Evolutionary conservation across 345 rosid species (phyloP).

Genomic region (Eucalyptus dawsonii): DNA sequence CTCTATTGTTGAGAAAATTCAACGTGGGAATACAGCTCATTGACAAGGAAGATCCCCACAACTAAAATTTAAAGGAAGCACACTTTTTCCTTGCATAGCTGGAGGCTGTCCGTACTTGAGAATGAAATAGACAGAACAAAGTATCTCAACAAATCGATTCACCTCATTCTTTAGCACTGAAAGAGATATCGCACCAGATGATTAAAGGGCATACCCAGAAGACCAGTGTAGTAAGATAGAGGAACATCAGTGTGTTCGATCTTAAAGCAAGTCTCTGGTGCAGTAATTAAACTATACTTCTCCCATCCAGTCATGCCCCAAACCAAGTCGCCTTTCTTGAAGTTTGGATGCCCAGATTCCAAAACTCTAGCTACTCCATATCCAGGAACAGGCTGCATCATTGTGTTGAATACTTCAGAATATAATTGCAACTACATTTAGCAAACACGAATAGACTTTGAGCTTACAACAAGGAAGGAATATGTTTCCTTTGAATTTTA

Average conservation of each 20-base stretch:
- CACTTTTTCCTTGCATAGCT: not conserved
- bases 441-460: not conserved
- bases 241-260: not conserved
- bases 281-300: not conserved
- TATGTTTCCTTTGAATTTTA: not conserved
- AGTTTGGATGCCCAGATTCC: not conserved
- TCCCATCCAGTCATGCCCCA: slow-evolving; percentile 5
- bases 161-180: not conserved
- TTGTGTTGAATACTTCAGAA: not conserved
- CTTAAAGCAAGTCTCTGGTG: not conserved
- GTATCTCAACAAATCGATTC: not conserved
- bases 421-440: not conserved
- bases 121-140: not conserved
- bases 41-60: not conserved
- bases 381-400: not conserved
- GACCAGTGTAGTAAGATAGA: not conserved
- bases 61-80: not conserved
- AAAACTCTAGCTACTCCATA: slow-evolving; percentile 1
- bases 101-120: not conserved
- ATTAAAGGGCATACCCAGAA: not conserved
- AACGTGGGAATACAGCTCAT: not conserved
- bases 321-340: not conserved
- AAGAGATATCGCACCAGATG: not conserved
- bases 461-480: not conserved
- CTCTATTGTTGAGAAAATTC: not conserved